Evolutionary conservation across 768 basidiomycete genomes (phyloP), one percentile per base, ranked within the genome.

Genomic region (Collybiopsis luxurians): DNA sequence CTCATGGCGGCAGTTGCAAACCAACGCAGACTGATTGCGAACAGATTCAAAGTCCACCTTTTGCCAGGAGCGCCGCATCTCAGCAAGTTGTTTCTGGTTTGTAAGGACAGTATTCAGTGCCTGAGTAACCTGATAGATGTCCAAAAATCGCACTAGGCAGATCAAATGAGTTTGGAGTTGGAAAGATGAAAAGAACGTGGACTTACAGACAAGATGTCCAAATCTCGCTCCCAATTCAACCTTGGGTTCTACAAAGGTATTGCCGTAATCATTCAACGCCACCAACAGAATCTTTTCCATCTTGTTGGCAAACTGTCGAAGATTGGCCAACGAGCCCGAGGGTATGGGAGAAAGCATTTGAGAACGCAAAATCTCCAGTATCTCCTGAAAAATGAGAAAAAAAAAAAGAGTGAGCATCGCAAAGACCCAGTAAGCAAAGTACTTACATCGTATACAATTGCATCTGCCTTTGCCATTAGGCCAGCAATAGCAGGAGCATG

Each of bases 1-100:
- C 71, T 93, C 92, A 62, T 93, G 91, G 48, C 92, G 87, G 69
- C 92, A 94, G 67, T 94, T 93, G 80, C 92, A 93, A 27, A 94
- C 92, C 64, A 95, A 75, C 17, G 92, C 92, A n/a, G 90, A 91
- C 66, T 95, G 92, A 65, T 95, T 94, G 59, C 92, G 83, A 55
- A 95, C 90, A 27, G 90, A 91, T 69, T 94, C 91, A 62, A 95
- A 94, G 67, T 95, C 90, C 43, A 95, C 84, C 70, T 89, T 90
- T 59, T 82, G 78, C 92, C 93, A 95, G 23, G 92, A 91, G 55
- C 87, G 80, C 48, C 87, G 87, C 90, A 95, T 93, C 60, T 94
- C 92, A 3, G 77, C 68, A 58, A 93, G 79, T 66, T 92, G 90
- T 68, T 92, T 92, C 71, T 85, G 88, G 69, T 91, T 93, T 34